Base-by-base conservation (phyloP, 371 early-diverging fungal species). In the Lichtheimia corymbifera region DNA sequence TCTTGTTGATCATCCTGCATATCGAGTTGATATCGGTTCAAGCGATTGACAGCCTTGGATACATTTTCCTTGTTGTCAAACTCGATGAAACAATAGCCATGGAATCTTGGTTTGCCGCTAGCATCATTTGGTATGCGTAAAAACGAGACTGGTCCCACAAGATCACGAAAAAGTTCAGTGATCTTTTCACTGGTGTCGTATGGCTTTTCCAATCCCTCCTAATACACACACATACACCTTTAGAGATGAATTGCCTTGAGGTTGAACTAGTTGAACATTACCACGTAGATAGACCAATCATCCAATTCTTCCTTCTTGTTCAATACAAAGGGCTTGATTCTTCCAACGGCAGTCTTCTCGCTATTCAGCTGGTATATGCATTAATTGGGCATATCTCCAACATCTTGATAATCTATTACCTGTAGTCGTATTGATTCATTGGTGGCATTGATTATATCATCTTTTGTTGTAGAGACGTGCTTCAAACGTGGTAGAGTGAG, bases 11-110 rank as follows among this genome's bases (percentile, higher is more conserved):
- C 4, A 27, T 50, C 56, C 18, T 59, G 25, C 5, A 2, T 20
- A 18, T 51, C 43, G 13, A 43, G 24, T 24, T 56, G 28, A 24
- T 61, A 65, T 7, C 60, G 50, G 40, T 74, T 62, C 14, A 74
- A 22, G 13, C 58, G 7, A 11, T 64, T 41, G 5, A 74, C 54
- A 5, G 80, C 80, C 50, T 71, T 69, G 18, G 61, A 15, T 0
- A 74, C 77, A 27, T 66, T 41, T 6, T 47, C 58, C 41, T 67
- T 28, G 30, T 70, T 59, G 22, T 70, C 64, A 61, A 80, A 80
- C 35, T 80, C 80, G 13, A 77, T 53, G 73, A 80, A 80, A 53
- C 77, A 76, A 50, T 63, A 71, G 7, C 80, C 76, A 52, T 62
- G 56, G 50, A 76, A 76, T 0, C 9, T n/a, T 4, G 27, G 15